Percentiles rank a stretch among this genome's conserved stretches.
These are phyloP conservation scores for Geotrichum reessii DNA, from an alignment of 1,139 yeast species.

Conservation along the genomic window DNA sequence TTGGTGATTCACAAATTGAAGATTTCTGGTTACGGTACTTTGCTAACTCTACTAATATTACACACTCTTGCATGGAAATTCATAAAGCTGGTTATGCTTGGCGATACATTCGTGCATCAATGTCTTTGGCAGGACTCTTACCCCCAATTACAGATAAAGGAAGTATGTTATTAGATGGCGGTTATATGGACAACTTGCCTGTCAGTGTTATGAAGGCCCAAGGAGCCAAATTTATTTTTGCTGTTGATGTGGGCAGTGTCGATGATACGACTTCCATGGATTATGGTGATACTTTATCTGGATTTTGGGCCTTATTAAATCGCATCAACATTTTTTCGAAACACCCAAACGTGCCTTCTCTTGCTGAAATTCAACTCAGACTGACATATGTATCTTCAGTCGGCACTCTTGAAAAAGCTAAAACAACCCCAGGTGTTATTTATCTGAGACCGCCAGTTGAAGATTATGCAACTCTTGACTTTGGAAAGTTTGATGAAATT, in stretches of 20 bases:
- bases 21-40: slow-evolving; percentile 91
- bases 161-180: slow-evolving; percentile 91
- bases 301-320: slow-evolving; percentile 83
- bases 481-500: slow-evolving; percentile 86
- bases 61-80: slow-evolving; percentile 91
- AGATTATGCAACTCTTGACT: slow-evolving; percentile 83
- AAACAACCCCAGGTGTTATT: slow-evolving; percentile 77
- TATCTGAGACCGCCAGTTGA: slow-evolving; percentile 94
- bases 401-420: slow-evolving; percentile 83
- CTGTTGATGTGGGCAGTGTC: slow-evolving; percentile 95
- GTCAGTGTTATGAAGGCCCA: slow-evolving; percentile 79
- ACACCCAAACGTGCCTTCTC: slow-evolving; percentile 73
- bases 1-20: slow-evolving; percentile 88
- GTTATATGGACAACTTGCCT: slow-evolving; percentile 89
- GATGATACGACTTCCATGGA: slow-evolving; percentile 88
- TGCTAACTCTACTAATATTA: slow-evolving; percentile 92
- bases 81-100: slow-evolving; percentile 91
- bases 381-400: slow-evolving; percentile 94
- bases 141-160: slow-evolving; percentile 84
- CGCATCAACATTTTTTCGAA: slow-evolving; percentile 47
- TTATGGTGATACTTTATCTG: slow-evolving; percentile 90
- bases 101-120: slow-evolving; percentile 92
- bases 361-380: slow-evolving; percentile 92
- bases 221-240: slow-evolving; percentile 84
- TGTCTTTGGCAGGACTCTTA: slow-evolving; percentile 90